A percentile compares a stretch with the other conserved stretches of the same genome.
These are phyloP conservation scores for Naganishia albida DNA, from an alignment of 1,284 basidiomycete genomes.

Conservation along the genomic window DNA sequence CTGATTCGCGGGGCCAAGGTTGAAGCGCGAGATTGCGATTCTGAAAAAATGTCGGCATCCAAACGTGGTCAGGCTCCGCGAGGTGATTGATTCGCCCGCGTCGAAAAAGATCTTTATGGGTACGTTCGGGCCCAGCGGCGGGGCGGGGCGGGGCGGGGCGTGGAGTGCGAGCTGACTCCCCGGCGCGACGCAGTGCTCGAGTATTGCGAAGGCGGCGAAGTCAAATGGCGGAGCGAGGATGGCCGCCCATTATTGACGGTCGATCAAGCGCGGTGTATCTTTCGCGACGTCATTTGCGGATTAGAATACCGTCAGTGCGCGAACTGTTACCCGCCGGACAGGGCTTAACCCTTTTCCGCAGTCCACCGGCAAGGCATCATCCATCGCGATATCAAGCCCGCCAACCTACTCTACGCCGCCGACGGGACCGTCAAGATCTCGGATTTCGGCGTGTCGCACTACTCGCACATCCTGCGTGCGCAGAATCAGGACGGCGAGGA, in stretches of 20 bases:
- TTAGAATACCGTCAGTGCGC: constrained; percentile 79
- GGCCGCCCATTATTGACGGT: constrained; percentile 73
- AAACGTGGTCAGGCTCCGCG: constrained; percentile 86
- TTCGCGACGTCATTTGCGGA: constrained; percentile 88
- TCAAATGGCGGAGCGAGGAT: constrained; percentile 75
- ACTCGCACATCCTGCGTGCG: constrained; percentile 78
- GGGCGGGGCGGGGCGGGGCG: neutral
- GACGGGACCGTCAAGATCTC: constrained; percentile 93
- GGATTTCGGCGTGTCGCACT: constrained; percentile 97
- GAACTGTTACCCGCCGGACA: no score
- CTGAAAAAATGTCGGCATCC: constrained; percentile 95
- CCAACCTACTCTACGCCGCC: constrained; percentile 87
- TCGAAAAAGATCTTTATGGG: constrained; percentile 91
- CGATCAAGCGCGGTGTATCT: constrained; percentile 78
- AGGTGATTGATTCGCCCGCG: constrained; percentile 92
- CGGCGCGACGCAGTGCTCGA: constrained; percentile 73
- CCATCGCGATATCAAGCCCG: constrained; percentile 98
- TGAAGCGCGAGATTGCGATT: constrained; percentile 88
- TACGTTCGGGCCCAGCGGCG: constrained; percentile 55
- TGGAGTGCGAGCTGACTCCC: constrained; percentile 30
- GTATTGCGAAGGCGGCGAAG: constrained; percentile 90
- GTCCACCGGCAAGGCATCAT: constrained; percentile 98
- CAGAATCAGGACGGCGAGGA: constrained; percentile 58
- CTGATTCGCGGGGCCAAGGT: constrained; percentile 39
- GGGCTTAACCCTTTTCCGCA: constrained; percentile 47